Base-by-base conservation (phyloP, 352 stramenopile species). In the Globisporangium sylvaticum region DNA sequence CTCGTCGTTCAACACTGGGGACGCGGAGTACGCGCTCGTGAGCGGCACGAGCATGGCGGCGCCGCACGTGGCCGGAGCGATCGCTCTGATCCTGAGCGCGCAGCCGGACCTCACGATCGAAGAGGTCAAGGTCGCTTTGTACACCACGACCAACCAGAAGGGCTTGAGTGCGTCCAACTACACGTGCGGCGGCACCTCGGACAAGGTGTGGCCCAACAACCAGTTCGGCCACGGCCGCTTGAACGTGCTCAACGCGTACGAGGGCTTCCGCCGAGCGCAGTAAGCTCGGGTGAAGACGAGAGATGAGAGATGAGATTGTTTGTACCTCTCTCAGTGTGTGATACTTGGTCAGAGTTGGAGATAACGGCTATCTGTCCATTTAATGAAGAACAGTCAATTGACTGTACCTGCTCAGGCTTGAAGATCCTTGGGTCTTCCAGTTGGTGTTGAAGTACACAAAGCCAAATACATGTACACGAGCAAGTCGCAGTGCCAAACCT, bases 191-290 rank as follows among this genome's bases (percentile, higher is more conserved):
- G 50, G 53, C 15, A 75, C 76, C 1, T 34, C 34, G 5, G 75
- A 76, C 60, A 27, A 27, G 8, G 62, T 25, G 8, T 77, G 66
- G 63, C 75, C 75, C 1, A 84, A 82, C 68, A 83, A 84, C 64
- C 68, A 76, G 53, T 82, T 55, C 50, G 77, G 73, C 32, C 59
- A 77, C 53, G 66, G 66, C 15, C 66, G 39, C 31, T 29, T 72
- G 22, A 72, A 72, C 62, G 55, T 72, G 12, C n/a, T 68, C 66
- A 72, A 57, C 66, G 62, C 66, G 24, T 72, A 69, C 66, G 39
- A 68, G 29, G 66, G 66, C 66, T 72, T 64, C 53, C 66, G 66
- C 18, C 59, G 52, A 34, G 59, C 59, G 46, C 14, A 12, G 34
- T 59, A 59, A 42, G 25, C n/a, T 46, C 15, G 12, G 39, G 32